Base-by-base conservation (phyloP, 805 yeast species). In the Wickerhamiella siamensis region DNA sequence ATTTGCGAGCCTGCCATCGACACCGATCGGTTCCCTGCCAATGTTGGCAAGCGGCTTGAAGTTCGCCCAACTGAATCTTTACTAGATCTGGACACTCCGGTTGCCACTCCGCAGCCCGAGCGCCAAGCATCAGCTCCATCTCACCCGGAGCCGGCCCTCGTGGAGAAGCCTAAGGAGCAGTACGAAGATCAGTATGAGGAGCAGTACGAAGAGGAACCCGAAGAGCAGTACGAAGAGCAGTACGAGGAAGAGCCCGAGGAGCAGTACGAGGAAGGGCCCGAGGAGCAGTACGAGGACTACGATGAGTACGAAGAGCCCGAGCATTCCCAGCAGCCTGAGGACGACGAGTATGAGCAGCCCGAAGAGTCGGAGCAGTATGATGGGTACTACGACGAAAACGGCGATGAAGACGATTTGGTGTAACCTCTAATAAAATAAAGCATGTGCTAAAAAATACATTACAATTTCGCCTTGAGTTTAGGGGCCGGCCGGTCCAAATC, bases 1-100 rank as follows among this genome's bases (percentile, higher is more conserved):
- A 65, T 87, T 42, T 54, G 65, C 38, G 59, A 63, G 18, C 75
- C 75, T 3, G 57, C 49, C 18, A 61, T 52, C 12, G 61, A 59
- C 34, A 44, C 54, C 12, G 60, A 50, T 9, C 50, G 51, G 18
- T 65, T 65, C 48, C 69, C 72, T 3, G 38, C 39, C 15, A 47
- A 50, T 26, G 45, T 51, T 15, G 58, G 56, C 17, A 50, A 51
- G 38, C 47, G 47, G 35, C 40, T 48, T 4, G 47, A 42, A 22
- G 41, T 47, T 16, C 44, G 44, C 2, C 52, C 48, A 4, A 49
- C 50, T 15, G 58, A 50, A 5, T 62, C 68, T 37, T 54, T 69
- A 42, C 65, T 67, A 33, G 72, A 67, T 38, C 55, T 70, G 24
- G 34, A 18, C 31, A 32, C 33, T 17, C 14, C 21, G 18, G 31